Evolutionary conservation across 345 rosid species (phyloP), one percentile per base, ranked within the genome.

Genomic region (Carallia pectinifolia): DNA sequence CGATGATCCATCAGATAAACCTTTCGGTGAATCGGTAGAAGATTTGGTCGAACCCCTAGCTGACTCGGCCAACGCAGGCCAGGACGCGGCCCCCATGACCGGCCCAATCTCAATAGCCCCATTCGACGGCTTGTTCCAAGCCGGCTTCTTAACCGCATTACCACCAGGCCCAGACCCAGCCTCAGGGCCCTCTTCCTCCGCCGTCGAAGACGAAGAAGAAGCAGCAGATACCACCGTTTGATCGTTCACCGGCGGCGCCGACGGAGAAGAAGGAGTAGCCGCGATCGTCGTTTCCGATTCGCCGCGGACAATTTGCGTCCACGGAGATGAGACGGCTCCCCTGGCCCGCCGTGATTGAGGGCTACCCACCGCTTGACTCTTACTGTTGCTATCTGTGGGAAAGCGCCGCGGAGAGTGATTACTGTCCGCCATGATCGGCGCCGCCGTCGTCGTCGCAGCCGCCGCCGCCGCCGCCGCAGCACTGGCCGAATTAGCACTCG

Each of bases 41-140:
- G 83, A 78, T 48, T 81, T 82, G 36, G 77, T 75, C 38, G 87
- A 68, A 79, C 68, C 75, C 77, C 86, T 85, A 39, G 90, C 82
- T 2, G 96, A 76, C 77, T 85, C 89, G 1, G 85, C 81, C 63
- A 92, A 74, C 23, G 84, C 77, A 4, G 97, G 97, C 97, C 97
- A 89, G 1, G 84, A 73, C 33, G 71, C 81, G 19, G 84, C 84
- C 66, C 77, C 97, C 72, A 92, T 84, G 38, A 83, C 91, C 39
- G 90, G 79, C 23, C 73, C 92, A 13, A 71, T 73, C 66, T 82
- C 89, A 48, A 77, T 73, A 30, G 80, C 73, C 36, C 87, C 86
- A 72, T 84, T 84, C 4, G 88, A 84, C 5, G 92, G 98, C 82
- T 69, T 84, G 50, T 77, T 89, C 98, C 98, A 91, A 10, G 70